Percentiles rank a stretch among this genome's conserved stretches.
Conservation (phyloP, 2,329 filamentous ascomycete species). For the Dactylellina leptospora region DNA sequence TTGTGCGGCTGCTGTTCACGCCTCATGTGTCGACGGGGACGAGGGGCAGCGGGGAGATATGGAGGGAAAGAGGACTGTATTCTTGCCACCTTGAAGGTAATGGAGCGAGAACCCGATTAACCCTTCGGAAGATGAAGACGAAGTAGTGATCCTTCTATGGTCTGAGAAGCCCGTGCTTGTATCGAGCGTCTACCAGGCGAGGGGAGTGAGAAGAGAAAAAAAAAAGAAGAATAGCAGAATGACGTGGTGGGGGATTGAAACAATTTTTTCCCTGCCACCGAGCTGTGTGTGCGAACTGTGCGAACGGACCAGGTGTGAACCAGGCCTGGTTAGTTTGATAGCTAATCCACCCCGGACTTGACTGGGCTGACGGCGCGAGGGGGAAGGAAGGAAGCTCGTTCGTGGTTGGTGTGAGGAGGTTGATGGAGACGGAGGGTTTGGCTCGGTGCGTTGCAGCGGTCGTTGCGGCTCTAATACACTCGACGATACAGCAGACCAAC, state of each 20-base stretch:
- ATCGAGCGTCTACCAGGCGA: not conserved
- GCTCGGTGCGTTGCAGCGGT: not conserved
- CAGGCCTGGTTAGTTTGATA: no score
- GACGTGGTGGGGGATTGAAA: constrained; percentile 24
- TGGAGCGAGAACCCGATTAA: not conserved
- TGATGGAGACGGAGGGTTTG: no score
- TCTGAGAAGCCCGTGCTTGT: not conserved
- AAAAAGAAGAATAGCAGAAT: constrained; percentile 1
- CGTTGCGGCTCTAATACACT: not conserved
- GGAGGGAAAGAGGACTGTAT: constrained; percentile 21
- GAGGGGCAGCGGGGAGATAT: constrained; percentile 18
- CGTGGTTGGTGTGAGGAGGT: no score
- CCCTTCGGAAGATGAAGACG: constrained; percentile 8
- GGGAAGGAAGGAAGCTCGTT: not conserved
- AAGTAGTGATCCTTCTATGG: not conserved
- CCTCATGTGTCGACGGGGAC: constrained; percentile 51
- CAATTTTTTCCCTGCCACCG: constrained; percentile 2
- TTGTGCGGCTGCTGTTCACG: constrained; percentile 52
- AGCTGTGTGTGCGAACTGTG: no score
- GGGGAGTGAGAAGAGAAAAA: not conserved
- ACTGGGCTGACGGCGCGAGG: no score
- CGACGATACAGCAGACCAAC: not conserved
- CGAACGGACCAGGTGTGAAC: no score
- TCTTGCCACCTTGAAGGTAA: constrained; percentile 52
- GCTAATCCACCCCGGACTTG: no score